Conservation (phyloP, 257 asterid species). For the Primulina tabacum region DNA sequence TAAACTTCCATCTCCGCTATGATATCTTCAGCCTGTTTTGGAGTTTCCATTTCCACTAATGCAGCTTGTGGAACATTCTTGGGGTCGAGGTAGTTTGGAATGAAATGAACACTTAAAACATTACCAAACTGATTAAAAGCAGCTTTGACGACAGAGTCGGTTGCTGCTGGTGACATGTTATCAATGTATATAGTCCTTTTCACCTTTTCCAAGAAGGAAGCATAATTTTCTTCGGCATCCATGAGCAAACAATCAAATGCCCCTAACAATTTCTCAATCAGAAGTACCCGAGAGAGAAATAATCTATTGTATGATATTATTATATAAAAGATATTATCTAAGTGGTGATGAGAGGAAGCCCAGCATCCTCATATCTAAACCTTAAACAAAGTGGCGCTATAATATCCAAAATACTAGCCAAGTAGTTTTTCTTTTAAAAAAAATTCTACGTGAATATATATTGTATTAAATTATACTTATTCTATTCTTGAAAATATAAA, state of each 20-base stretch:
- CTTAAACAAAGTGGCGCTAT: no score
- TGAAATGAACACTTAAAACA: constrained; percentile 54
- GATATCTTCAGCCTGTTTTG: constrained; percentile 45
- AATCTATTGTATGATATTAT: no score
- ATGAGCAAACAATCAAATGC: constrained; percentile 9
- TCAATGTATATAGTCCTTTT: constrained; percentile 57
- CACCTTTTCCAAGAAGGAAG: constrained; percentile 63
- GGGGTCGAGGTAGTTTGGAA: constrained; percentile 49
- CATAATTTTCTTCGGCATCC: constrained; percentile 50
- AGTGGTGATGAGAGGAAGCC: no score
- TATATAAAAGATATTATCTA: no score
- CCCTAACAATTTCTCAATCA: neutral
- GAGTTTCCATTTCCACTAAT: constrained; percentile 69
- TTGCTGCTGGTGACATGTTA: constrained; percentile 57
- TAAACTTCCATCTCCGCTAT: constrained; percentile 31
- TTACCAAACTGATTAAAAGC: constrained; percentile 72
- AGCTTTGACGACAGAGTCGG: constrained; percentile 52
- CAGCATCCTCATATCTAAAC: no score
- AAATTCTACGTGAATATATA: no score
- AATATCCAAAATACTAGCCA: no score
- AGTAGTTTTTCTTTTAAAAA: no score
- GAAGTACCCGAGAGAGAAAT: neutral
- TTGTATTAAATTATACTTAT: no score
- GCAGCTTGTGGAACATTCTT: constrained; percentile 48
- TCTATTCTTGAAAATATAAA: no score